Evolutionary conservation across 768 basidiomycete species (phyloP), one percentile per base, ranked within the genome.

Genomic region (Leucosporidium yakuticum): DNA sequence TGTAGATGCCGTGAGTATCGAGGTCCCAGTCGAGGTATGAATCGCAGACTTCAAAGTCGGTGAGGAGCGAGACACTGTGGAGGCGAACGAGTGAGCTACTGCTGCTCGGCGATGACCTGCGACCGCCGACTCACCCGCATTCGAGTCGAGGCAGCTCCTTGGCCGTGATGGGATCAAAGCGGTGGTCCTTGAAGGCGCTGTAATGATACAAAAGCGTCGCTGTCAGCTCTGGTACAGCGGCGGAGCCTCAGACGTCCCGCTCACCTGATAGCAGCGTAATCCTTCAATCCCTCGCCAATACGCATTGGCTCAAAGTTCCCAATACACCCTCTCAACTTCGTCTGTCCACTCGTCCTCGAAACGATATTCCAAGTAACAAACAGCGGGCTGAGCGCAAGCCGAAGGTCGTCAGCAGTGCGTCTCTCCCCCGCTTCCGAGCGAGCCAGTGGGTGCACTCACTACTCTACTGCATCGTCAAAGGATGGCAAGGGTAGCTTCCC

Each of bases 301-400:
- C 86, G 79, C 78, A 87, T 83, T 17, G 90, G 83, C 44, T 87
- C 85, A 75, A 99, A 99, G 79, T 85, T 92, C 75, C 95, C 95
- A 74, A 99, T 97, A 80, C 95, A 99, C 57, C 95, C 95, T 62
- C 95, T 82, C 69, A 99, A 81, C 67, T 84, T 82, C 55, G 85
- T 82, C 27, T 84, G 77, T 66, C 85, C 83, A 39, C 86, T 25
- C 85, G 80, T 47, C 69, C 75, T 65, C 84, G 85, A 65, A 82
- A 82, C 39, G 84, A 85, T 87, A 79, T 91, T 93, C 94, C 94
- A 99, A 9, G 95, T 98, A 39, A 98, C 91, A 79, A 99, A 99
- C 64, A 99, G 82, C 19, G 94, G 92, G 79, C 91, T 92, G 70
- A 6, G 39, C n/a, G 54, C 50, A 60, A 19, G 39, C 6, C 51